These are phyloP conservation scores for Lichtheimia ornata DNA, from an alignment of 371 early-diverging fungal genomes.

Conservation along the genomic window DNA sequence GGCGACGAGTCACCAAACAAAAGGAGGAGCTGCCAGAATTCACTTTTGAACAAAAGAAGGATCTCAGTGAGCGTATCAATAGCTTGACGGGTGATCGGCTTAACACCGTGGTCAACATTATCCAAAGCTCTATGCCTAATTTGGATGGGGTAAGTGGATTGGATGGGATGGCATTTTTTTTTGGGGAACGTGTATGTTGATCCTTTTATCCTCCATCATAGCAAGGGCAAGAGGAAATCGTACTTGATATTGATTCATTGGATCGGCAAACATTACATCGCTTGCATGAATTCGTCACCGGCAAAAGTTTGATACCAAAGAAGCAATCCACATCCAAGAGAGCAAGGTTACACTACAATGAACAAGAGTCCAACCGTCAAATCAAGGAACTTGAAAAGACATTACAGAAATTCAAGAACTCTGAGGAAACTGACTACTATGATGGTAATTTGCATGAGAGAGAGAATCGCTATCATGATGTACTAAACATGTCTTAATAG, in stretches of 20 bases:
- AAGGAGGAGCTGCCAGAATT: slow-evolving; percentile 59
- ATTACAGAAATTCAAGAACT: slow-evolving; percentile 54
- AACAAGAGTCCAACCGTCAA: slow-evolving; percentile 54
- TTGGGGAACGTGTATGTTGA: neutral
- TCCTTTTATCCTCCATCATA: slow-evolving; percentile 16
- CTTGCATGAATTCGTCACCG: slow-evolving; percentile 84
- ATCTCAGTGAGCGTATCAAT: slow-evolving; percentile 84
- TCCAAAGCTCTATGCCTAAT: slow-evolving; percentile 83
- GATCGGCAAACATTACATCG: slow-evolving; percentile 81
- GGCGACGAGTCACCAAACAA: slow-evolving; percentile 24
- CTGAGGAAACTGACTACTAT: slow-evolving; percentile 3
- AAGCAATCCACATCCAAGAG: slow-evolving; percentile 15
- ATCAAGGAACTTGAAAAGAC: slow-evolving; percentile 70
- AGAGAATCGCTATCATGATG: neutral
- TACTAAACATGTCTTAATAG: neutral
- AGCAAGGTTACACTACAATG: slow-evolving; percentile 48
- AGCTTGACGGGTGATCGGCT: slow-evolving; percentile 77
- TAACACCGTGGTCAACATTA: slow-evolving; percentile 81
- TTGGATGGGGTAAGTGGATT: slow-evolving; percentile 59
- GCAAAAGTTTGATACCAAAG: slow-evolving; percentile 40
- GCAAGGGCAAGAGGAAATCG: slow-evolving; percentile 87
- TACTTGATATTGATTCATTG: slow-evolving; percentile 92
- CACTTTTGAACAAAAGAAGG: slow-evolving; percentile 89
- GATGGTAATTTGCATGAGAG: slow-evolving; percentile 22
- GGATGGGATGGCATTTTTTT: neutral